Evolutionary conservation across 306 rosid species (phyloP).

Genomic region (Pyrus pyrifolia): DNA sequence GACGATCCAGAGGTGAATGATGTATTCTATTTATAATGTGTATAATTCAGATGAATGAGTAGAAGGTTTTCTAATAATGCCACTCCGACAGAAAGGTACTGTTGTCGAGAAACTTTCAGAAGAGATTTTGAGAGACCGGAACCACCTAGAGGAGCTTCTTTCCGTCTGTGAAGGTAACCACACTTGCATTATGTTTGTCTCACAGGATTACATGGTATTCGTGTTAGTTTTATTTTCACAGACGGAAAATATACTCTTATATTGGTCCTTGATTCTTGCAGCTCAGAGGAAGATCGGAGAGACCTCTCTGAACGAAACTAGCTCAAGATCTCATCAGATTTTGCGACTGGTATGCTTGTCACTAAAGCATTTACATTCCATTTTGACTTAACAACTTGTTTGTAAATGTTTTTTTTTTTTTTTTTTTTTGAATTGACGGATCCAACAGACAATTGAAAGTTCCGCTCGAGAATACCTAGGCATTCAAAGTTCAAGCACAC

Average conservation of each 20-base stretch:
- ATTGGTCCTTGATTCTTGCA: constrained; percentile 19
- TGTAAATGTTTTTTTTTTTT: background rate
- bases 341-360: constrained; percentile 62
- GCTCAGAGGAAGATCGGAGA: constrained; percentile 89
- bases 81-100: constrained; percentile 65
- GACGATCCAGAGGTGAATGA: constrained; percentile 85
- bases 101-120: constrained; percentile 75
- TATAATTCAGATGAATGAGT: constrained; percentile 10
- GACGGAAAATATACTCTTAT: background rate
- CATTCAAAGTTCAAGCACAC: constrained; percentile 36
- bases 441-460: constrained; percentile 79
- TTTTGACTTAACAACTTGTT: background rate
- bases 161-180: constrained; percentile 58
- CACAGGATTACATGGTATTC: background rate
- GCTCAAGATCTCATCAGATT: constrained; percentile 98
- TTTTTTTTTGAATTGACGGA: background rate
- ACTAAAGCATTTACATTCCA: background rate
- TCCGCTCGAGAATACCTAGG: constrained; percentile 36
- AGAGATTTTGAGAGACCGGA: constrained; percentile 51
- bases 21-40: background rate
- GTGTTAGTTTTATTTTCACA: constrained; percentile 7
- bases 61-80: background rate
- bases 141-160: constrained; percentile 58
- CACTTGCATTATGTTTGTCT: background rate
- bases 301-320: constrained; percentile 79